phyloP scores from a whole-genome alignment of 2,329 filamentous ascomycete genomes.

The Pezicula carpinea region DNA sequence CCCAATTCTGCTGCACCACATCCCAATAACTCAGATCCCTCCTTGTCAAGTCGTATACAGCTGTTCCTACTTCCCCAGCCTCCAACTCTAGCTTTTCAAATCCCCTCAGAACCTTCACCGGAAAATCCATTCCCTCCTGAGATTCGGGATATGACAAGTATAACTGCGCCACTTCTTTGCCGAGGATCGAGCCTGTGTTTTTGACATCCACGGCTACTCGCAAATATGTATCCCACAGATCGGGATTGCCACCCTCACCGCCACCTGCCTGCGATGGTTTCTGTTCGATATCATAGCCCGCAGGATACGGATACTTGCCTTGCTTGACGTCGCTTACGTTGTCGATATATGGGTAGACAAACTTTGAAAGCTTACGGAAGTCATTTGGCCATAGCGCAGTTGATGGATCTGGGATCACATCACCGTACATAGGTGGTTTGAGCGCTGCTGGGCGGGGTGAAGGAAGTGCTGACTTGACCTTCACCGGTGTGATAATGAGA shows the following conservation, averaged over 20 bases:
- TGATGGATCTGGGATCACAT: conserved; percentile 42
- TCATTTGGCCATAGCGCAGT: conserved; percentile 50
- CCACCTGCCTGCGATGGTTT: conserved; percentile 55
- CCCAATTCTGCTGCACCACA: conserved; percentile 62
- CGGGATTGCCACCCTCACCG: conserved; percentile 52
- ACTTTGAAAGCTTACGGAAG: conserved; percentile 54
- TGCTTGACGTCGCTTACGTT: conserved; percentile 33
- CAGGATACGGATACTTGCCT: conserved; percentile 33
- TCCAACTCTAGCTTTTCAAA: conserved; percentile 66
- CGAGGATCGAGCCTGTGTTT: conserved; percentile 51
- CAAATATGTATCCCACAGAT: conserved; percentile 51
- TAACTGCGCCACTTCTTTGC: conserved; percentile 51
- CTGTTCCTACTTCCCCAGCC: conserved; percentile 43
- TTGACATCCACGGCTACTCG: conserved; percentile 49
- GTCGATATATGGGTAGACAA: conserved; percentile 59
- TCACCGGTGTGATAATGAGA: conserved; percentile 37
- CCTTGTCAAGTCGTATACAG: conserved; percentile 56
- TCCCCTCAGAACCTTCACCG: conserved; percentile 61
- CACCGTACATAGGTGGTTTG: conserved; percentile 44
- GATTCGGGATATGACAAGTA: conserved; percentile 41
- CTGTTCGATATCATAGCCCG: conserved; percentile 42
- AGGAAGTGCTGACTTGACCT: conserved; percentile 28
- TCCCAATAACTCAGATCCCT: conserved; percentile 72
- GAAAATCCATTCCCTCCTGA: conserved; percentile 47
- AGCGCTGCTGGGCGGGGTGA: conserved; percentile 30